Percentiles rank a stretch among this genome's conserved stretches.
Evolutionary conservation across 2,329 filamentous ascomycete genomes (phyloP).

Genomic region (Epichloe hybrida): DNA sequence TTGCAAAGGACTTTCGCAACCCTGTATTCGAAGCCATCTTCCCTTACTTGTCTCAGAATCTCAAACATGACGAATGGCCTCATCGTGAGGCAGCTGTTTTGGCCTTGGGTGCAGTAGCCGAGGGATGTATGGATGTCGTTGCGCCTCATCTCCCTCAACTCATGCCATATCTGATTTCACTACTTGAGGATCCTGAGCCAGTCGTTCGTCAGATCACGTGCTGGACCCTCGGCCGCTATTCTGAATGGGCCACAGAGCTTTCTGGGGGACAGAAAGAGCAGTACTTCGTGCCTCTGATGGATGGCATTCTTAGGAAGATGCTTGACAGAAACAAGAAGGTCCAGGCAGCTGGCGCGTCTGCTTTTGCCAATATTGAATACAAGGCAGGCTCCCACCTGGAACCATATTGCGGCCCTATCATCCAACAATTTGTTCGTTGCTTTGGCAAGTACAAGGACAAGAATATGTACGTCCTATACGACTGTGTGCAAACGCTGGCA

Average conservation of each 20-base stretch:
- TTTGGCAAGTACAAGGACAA: constrained; percentile 95
- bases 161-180: constrained; percentile 76
- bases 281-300: constrained; percentile 94
- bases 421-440: constrained; percentile 82
- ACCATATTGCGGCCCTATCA: constrained; percentile 79
- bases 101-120: constrained; percentile 84
- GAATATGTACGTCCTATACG: constrained; percentile 98
- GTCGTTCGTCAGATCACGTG: constrained; percentile 95
- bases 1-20: constrained; percentile 78
- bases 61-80: constrained; percentile 81
- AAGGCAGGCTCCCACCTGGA: constrained; percentile 70
- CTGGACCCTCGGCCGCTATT: constrained; percentile 92
- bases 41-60: constrained; percentile 80
- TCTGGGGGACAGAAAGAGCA: constrained; percentile 53
- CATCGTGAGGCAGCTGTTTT: constrained; percentile 89
- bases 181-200: constrained; percentile 73
- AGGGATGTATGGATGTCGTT: constrained; percentile 84
- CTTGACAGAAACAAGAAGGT: constrained; percentile 96
- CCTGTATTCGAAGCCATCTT: constrained; percentile 84
- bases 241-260: constrained; percentile 75
- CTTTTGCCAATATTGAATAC: constrained; percentile 91
- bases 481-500: constrained; percentile 92
- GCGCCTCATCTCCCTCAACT: constrained; percentile 82
- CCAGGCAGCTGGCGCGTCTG: constrained; percentile 88
- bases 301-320: constrained; percentile 88